Evolutionary conservation across 2,329 filamentous ascomycete genomes (phyloP), one percentile per base, ranked within the genome.

Genomic region (Pyricularia grisea): DNA sequence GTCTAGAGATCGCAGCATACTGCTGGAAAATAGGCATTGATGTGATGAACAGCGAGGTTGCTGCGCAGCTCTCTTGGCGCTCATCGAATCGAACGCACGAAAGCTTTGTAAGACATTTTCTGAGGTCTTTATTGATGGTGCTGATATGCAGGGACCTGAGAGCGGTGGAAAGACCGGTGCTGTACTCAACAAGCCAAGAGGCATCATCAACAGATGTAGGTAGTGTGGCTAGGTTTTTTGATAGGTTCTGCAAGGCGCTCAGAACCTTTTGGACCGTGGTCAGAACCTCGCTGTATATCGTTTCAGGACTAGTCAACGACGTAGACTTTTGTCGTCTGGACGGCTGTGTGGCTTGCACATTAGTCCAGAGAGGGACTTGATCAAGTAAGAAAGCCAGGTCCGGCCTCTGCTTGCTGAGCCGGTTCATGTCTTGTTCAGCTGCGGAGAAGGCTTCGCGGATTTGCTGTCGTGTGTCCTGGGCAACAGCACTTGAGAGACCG

Each of bases 161-260:
- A 11, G 87, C 83, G 14, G 81, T 79, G 1, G 81, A 76, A 68
- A 89, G 81, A 33, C 80, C 80, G 28, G 85, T 82, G 70, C 84
- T 85, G 71, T 87, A 82, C 64, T 82, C 83, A 1, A 86, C 77
- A 10, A 94, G 78, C 88, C 91, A 93, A 2, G 84, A 82, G 0
- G 82, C 74, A 63, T 90, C 87, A 42, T 92, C 88, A 1, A 82
- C 81, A 1, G 89, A 86, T 4, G 78, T 76, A 1, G 90, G 88
- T 1, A 89, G 79, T 3, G 81, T 81, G 12, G 81, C 78, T 10
- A 87, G 79, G 2, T 83, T 79, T 70, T 86, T 86, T 70, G 87
- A 86, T 65, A 91, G 84, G 71, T 89, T 87, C 77, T 97, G 93
- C 66, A 97, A 84, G 0, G 91, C 90, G 50, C 94, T 90, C 1